Conservation (phyloP, 2,329 filamentous ascomycete genomes). For the Penicillium sumatraense region DNA sequence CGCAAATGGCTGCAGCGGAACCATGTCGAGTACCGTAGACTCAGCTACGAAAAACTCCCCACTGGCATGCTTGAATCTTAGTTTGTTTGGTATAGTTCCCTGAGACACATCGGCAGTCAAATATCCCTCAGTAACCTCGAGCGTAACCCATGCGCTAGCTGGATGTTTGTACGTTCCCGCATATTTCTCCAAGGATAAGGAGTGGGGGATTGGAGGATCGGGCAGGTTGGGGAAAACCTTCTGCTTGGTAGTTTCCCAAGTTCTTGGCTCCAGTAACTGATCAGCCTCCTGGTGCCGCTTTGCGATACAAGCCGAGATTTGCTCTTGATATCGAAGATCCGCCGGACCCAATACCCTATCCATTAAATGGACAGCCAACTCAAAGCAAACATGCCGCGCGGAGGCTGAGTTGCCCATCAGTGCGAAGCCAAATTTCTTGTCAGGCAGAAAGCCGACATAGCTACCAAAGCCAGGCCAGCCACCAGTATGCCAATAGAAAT, state of each 20-base stretch:
- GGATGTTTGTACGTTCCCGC: conserved; percentile 22
- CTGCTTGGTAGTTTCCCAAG: conserved; percentile 1
- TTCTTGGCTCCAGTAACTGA: neutral
- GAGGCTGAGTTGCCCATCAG: conserved; percentile 28
- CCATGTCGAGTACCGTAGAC: neutral
- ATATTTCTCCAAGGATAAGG: conserved; percentile 19
- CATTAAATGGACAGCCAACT: conserved; percentile 11
- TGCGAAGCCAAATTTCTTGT: conserved; percentile 25
- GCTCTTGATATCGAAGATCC: conserved; percentile 2
- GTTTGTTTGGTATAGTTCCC: conserved; percentile 3
- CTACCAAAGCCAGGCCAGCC: conserved; percentile 28
- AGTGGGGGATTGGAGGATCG: conserved; percentile 8
- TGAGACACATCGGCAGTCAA: conserved; percentile 19
- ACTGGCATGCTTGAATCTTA: conserved; percentile 20
- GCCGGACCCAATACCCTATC: conserved; percentile 17
- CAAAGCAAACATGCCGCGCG: neutral
- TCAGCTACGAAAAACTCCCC: conserved; percentile 26
- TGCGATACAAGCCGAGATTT: conserved; percentile 6
- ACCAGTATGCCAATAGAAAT: conserved; percentile 27
- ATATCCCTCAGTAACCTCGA: conserved; percentile 2
- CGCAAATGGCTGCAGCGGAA: conserved; percentile 1
- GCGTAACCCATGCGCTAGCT: conserved; percentile 4
- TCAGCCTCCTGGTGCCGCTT: conserved; percentile 1
- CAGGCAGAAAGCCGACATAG: conserved; percentile 29
- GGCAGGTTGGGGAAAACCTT: conserved; percentile 18